Evolutionary conservation across 2,329 filamentous ascomycete genomes (phyloP), one percentile per base, ranked within the genome.

Genomic region (Pestalotiopsis fici): DNA sequence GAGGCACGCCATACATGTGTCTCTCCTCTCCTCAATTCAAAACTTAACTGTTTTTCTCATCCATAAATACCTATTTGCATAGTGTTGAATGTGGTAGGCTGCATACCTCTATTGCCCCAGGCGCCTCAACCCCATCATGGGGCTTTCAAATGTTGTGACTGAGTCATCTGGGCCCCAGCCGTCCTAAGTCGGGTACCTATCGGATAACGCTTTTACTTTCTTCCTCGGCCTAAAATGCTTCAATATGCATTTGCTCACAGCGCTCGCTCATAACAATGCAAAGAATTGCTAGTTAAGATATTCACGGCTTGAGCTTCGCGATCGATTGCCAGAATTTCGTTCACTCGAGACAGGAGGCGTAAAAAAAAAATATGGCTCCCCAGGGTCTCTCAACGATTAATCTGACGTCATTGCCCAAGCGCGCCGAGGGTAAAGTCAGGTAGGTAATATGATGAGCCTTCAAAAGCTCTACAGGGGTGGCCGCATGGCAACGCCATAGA

Each of bases 321-420:
- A 7, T 11, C 31, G 31, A 35, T 35, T 35, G n/a, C 11, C 31
- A 11, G n/a, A 3, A 23, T 23, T 50, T 9, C 18, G 43, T n/a
- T 50, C 43, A 9, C 9, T 50, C 43, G n/a, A 21, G 43, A 50
- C 43, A 35, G 18, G 21, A 50, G 39, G 39, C 13, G 18, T 18
- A 50, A 21, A 9, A 37, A 12, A 18, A 18, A 37, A 60, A 60
- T n/a, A 60, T 60, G 57, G 57, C 57, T 31, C 21, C 57, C n/a
- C 27, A 60, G 31, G 57, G 57, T 7, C 28, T 65, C 11, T 59
- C 64, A 35, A 37, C 43, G 50, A 35, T 65, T 28, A 50, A 43
- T 18, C 27, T 65, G n/a, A 65, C 50, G 54, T 65, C 64, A 28
- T 54, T 65, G 23, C 50, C 25, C 50, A 65, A 65, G 64, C 28